Evolutionary conservation across 2,329 filamentous ascomycete species (phyloP).

Genomic region (Hansfordia pulvinata): DNA sequence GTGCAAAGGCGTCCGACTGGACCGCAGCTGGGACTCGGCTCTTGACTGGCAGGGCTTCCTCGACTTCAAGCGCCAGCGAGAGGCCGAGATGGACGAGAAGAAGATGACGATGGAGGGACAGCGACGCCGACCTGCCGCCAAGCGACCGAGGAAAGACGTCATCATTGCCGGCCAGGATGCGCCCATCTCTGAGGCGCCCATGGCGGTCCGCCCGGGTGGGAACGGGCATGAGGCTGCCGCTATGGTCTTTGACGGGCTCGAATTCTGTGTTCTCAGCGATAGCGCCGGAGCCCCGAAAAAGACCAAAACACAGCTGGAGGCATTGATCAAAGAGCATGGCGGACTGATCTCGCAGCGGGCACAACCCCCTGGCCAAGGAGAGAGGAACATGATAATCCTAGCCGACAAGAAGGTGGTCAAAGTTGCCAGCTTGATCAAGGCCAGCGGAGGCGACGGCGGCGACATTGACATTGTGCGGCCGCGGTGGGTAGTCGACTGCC

Average conservation of each 20-base stretch:
- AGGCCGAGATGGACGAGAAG: constrained; percentile 60
- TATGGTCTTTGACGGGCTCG: constrained; percentile 61
- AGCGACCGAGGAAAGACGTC: constrained; percentile 55
- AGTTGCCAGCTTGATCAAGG: constrained; percentile 70
- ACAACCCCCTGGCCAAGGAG: constrained; percentile 43
- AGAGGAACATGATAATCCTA: too few species aligned
- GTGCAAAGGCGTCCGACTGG: constrained; percentile 68
- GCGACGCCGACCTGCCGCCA: constrained; percentile 34
- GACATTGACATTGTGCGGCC: constrained; percentile 63
- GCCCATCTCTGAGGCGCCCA: constrained; percentile 36
- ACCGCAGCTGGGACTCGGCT: constrained; percentile 72
- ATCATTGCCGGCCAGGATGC: constrained; percentile 58
- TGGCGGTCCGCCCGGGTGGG: too few species aligned
- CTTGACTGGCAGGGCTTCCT: constrained; percentile 68
- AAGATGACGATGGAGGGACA: constrained; percentile 63
- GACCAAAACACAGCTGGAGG: constrained; percentile 66
- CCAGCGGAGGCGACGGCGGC: too few species aligned
- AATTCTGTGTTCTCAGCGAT: constrained; percentile 77
- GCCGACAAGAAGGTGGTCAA: constrained; percentile 73
- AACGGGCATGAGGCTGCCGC: too few species aligned
- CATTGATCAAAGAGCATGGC: constrained; percentile 70
- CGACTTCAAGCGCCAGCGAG: constrained; percentile 52
- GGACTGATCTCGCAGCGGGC: constrained; percentile 68
- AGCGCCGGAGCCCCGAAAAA: constrained; percentile 56
- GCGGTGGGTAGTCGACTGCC: constrained; percentile 72